phyloP scores from a whole-genome alignment of 2,329 filamentous ascomycete species.

The Orbilia blumenaviensis region DNA sequence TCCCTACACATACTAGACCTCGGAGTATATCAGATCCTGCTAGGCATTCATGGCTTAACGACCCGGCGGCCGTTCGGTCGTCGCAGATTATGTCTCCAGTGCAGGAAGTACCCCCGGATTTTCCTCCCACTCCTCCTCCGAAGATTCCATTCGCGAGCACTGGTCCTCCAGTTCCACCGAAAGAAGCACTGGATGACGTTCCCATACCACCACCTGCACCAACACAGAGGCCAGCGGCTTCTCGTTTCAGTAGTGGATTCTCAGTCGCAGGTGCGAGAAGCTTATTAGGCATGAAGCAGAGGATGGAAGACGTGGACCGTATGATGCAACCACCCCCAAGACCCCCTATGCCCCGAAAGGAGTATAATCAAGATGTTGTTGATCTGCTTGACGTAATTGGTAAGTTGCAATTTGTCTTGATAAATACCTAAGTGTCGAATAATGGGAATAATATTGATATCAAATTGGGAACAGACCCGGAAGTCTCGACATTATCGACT shows the following conservation, averaged over 20 bases:
- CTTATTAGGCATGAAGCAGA: constrained; percentile 44
- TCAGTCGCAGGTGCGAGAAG: constrained; percentile 39
- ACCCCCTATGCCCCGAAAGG: constrained; percentile 55
- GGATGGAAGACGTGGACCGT: constrained; percentile 35
- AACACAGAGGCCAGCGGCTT: constrained; percentile 3
- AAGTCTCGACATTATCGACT: constrained; percentile 82
- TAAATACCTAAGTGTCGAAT: no score
- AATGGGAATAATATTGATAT: neutral
- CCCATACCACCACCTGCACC: neutral
- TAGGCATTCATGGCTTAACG: constrained; percentile 49
- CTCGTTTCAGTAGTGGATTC: constrained; percentile 24
- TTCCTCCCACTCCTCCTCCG: constrained; percentile 35
- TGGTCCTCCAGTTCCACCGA: constrained; percentile 36
- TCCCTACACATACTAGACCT: constrained; percentile 21
- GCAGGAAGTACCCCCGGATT: constrained; percentile 41
- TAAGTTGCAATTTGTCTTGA: constrained; percentile 59
- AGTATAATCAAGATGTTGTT: constrained; percentile 72
- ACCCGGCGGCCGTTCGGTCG: constrained; percentile 18
- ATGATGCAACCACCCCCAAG: constrained; percentile 30
- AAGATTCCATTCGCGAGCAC: constrained; percentile 31
- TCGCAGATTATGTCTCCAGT: constrained; percentile 52
- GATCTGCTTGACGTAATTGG: constrained; percentile 75
- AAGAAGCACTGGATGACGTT: constrained; percentile 30
- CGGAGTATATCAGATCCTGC: constrained; percentile 43
- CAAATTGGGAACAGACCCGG: constrained; percentile 75